These are phyloP conservation scores for Phytophthora constricta DNA, from an alignment of 352 stramenopile species.

Conservation along the genomic window DNA sequence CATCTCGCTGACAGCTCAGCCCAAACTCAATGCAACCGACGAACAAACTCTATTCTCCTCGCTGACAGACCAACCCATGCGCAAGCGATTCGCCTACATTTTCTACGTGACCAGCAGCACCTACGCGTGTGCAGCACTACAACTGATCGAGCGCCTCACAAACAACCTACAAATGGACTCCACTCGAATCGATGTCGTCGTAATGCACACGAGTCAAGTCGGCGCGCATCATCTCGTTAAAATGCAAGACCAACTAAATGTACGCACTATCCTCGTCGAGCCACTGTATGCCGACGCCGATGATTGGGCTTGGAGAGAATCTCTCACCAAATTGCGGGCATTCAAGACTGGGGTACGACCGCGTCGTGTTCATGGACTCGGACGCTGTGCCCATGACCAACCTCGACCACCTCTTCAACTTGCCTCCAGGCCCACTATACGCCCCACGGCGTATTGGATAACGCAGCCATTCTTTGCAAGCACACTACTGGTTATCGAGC, in stretches of 20 bases:
- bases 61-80: too few relatives aligned
- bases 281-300: constrained; percentile 1
- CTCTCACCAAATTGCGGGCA: constrained; percentile 39
- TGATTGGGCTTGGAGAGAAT: constrained; percentile 25
- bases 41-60: too few relatives aligned
- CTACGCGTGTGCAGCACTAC: constrained; percentile 33
- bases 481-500: constrained; percentile 40
- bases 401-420: constrained; percentile 35
- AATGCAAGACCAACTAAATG: constrained; percentile 11
- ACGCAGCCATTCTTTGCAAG: constrained; percentile 39
- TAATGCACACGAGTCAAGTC: constrained; percentile 25
- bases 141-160: constrained; percentile 27
- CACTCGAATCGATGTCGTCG: constrained; percentile 31
- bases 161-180: constrained; percentile 21
- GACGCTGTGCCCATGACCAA: constrained; percentile 40
- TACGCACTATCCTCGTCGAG: constrained; percentile 27
- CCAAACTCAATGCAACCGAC: too few relatives aligned
- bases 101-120: constrained; percentile 34
- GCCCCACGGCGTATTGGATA: constrained; percentile 42
- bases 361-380: constrained; percentile 43
- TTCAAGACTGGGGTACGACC: constrained; percentile 47
- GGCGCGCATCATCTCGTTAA: neutral
- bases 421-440: constrained; percentile 23
- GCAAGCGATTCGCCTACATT: neutral
- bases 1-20: too few relatives aligned